Evolutionary conservation across 108 stramenopile genomes (phyloP), one percentile per base, ranked within the genome.

Genomic region (Discostella pseudostelligera): DNA sequence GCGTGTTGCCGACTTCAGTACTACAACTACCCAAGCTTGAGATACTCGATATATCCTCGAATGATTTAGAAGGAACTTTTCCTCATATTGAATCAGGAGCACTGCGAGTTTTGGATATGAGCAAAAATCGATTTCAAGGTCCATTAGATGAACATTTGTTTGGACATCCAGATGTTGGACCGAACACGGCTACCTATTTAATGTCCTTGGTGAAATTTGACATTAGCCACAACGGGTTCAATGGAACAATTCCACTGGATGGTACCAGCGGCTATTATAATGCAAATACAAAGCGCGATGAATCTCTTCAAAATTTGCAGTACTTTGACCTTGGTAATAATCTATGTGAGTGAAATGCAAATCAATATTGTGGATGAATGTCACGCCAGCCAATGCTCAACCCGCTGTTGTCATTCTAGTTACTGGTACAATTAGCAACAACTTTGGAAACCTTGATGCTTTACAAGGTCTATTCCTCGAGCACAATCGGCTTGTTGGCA

Each of bases 161-260:
- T 58, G 73, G 68, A 2, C 78, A 79, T 53, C 72, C 72, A 42
- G 22, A 43, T 9, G 36, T 64, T 10, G 72, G 67, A 24, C 44
- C 46, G 0, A 20, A 59, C 1, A 75, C 67, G 8, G 78, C 72
- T 19, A 60, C 69, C 1, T 79, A 60, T 44, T 53, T 75, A 5
- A 29, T 21, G 22, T 43, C 72, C 19, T 16, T 79, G 35, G 54
- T 74, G 8, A 74, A 79, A 51, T 69, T 79, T 58, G 78, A 79
- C 39, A 37, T 79, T 32, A 70, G 68, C 56, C 78, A 79, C n/a
- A 79, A 79, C 11, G 61, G 72, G 35, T 74, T 79, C 35, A 70
- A 74, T 37, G 72, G 73, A 10, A 79, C 78, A 22, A 79, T 79
- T 28, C 78, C 78, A 9, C 39, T 77, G 35, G 61, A 77, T 53